These are phyloP conservation scores for Fusarium nelsonii DNA, from an alignment of 2,329 filamentous ascomycete species.

Conservation along the genomic window DNA sequence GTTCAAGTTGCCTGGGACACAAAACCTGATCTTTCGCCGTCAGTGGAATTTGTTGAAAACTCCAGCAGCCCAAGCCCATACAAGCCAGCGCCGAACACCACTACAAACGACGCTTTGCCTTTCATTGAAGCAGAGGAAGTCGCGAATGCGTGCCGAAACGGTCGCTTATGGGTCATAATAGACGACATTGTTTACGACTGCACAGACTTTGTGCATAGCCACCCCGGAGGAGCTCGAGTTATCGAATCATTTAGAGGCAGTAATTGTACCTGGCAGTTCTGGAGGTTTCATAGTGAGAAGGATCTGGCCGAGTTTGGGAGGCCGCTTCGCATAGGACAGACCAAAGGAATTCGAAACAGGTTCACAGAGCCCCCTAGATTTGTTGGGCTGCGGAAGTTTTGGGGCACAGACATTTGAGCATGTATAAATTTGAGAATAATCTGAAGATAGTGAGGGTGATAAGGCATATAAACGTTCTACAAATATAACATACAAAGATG, in stretches of 20 bases:
- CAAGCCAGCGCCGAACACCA: background rate
- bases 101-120: background rate
- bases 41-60: background rate
- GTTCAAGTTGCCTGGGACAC: background rate
- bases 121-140: background rate
- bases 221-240: constrained; percentile 1
- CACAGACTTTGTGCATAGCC: background rate
- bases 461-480: background rate
- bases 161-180: background rate
- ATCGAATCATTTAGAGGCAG: constrained; percentile 1
- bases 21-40: background rate
- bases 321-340: constrained; percentile 13
- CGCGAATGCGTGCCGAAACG: background rate
- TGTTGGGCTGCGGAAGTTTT: background rate
- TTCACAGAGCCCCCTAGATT: constrained; percentile 1
- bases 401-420: background rate
- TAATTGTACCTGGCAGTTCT: constrained; percentile 29
- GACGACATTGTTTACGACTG: background rate
- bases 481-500: background rate
- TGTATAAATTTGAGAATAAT: background rate
- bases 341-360: background rate
- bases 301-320: constrained; percentile 9
- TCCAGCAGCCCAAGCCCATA: background rate
- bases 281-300: constrained; percentile 20
- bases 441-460: too few relatives aligned